phyloP scores from a whole-genome alignment of 1,284 basidiomycete species.

The Xerocomus amazonicus region DNA sequence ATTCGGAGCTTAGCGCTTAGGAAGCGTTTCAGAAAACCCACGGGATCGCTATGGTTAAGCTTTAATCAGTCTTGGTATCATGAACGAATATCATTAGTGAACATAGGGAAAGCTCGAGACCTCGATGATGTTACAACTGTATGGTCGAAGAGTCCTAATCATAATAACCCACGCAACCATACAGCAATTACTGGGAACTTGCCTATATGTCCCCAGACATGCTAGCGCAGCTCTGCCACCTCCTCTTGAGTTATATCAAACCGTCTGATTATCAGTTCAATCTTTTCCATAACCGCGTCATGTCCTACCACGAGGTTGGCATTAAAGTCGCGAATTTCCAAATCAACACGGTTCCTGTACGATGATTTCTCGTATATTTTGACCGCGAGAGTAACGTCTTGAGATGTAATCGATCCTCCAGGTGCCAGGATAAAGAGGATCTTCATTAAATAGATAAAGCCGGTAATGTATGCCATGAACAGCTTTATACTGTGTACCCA shows the following conservation, averaged over 20 bases:
- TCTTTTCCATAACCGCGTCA: neutral
- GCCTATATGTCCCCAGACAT: too few relatives aligned
- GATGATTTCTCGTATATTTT: neutral
- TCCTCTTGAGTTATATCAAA: neutral
- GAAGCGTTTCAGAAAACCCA: too few relatives aligned
- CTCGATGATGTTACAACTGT: too few relatives aligned
- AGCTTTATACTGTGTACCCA: neutral
- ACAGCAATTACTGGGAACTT: too few relatives aligned
- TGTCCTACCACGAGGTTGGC: neutral
- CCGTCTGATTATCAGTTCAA: neutral
- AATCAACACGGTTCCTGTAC: neutral
- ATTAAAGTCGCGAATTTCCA: neutral
- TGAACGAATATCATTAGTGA: too few relatives aligned
- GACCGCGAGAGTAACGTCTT: neutral
- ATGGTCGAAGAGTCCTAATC: too few relatives aligned
- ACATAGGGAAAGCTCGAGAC: too few relatives aligned
- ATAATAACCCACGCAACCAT: too few relatives aligned
- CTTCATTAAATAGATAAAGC: conserved; percentile 1
- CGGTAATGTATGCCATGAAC: conserved; percentile 1
- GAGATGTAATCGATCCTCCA: neutral
- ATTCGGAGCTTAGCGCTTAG: too few relatives aligned
- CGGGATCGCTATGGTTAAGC: too few relatives aligned
- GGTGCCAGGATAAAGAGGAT: neutral
- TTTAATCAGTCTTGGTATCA: too few relatives aligned
- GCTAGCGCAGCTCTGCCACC: neutral